A percentile compares a stretch with the other conserved stretches of the same genome.
Conservation (phyloP, 2,329 filamentous ascomycete species). For the Stagonosporopsis rhizophila region DNA sequence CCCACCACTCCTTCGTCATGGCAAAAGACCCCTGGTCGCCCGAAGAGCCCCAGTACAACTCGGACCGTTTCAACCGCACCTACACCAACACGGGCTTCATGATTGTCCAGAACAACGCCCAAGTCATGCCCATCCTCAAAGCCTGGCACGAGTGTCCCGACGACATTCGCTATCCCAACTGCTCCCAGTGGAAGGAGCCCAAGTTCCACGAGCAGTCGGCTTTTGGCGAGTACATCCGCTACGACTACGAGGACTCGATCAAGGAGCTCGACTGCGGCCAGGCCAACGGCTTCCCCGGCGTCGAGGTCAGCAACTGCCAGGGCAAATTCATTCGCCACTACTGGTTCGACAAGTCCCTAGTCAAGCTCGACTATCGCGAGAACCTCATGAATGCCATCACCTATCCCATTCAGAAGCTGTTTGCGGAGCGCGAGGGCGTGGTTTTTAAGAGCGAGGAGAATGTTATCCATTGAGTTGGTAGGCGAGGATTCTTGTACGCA, state of each 20-base stretch:
- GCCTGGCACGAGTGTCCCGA: conserved; percentile 56
- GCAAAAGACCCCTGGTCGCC: conserved; percentile 53
- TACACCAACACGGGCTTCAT: conserved; percentile 63
- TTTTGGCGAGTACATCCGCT: conserved; percentile 50
- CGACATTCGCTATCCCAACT: conserved; percentile 44
- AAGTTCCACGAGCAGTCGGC: conserved; percentile 51
- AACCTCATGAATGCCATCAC: conserved; percentile 50
- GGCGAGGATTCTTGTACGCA: conserved; percentile 37
- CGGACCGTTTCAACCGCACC: conserved; percentile 52
- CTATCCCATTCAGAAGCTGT: conserved; percentile 45
- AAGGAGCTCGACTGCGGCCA: conserved; percentile 49
- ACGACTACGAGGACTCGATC: conserved; percentile 49
- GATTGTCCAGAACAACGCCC: conserved; percentile 59
- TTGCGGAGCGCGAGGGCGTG: conserved; percentile 41
- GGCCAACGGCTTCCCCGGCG: conserved; percentile 49
- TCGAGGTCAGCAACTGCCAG: conserved; percentile 45
- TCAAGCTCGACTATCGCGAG: conserved; percentile 45
- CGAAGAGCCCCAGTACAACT: conserved; percentile 47
- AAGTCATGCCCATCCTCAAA: conserved; percentile 58
- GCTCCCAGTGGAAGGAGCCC: conserved; percentile 49
- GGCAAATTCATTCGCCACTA: conserved; percentile 49
- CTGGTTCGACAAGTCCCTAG: conserved; percentile 47
- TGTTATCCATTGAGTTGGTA: conserved; percentile 36
- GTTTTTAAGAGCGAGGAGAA: conserved; percentile 41
- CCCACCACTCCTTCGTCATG: conserved; percentile 54